Conservation (phyloP, 2,329 filamentous ascomycete genomes). For the Thelonectria olida region DNA sequence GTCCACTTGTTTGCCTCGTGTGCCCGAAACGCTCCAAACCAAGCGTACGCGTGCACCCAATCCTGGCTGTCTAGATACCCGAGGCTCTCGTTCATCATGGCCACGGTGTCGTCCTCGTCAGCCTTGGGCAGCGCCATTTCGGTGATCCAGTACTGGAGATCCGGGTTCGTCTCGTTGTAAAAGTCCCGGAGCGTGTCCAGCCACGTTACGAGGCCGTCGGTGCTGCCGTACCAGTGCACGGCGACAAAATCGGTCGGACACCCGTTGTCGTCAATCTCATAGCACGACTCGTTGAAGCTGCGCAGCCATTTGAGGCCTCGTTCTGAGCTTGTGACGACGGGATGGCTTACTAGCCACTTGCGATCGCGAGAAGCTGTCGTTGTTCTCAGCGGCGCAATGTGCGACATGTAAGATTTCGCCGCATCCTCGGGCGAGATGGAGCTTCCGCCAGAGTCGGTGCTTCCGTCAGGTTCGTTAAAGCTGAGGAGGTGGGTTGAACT, state of each 20-base stretch:
- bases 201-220: conserved; percentile 47
- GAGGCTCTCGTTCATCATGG: conserved; percentile 53
- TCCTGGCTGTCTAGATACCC: conserved; percentile 45
- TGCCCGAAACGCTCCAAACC: conserved; percentile 52
- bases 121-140: conserved; percentile 51
- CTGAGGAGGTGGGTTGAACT: conserved; percentile 51
- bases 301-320: conserved; percentile 51
- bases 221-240: conserved; percentile 54
- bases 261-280: conserved; percentile 47
- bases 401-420: conserved; percentile 47
- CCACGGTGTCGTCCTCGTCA: conserved; percentile 44
- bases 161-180: conserved; percentile 42
- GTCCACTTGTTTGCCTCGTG: conserved; percentile 52
- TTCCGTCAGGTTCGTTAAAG: conserved; percentile 55
- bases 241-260: conserved; percentile 53
- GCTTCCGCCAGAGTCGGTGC: conserved; percentile 50
- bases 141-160: conserved; percentile 48
- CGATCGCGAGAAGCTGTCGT: conserved; percentile 27
- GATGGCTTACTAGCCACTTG: conserved; percentile 52
- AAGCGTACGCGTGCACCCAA: conserved; percentile 50
- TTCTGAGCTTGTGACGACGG: conserved; percentile 51
- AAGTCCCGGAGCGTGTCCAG: conserved; percentile 46
- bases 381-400: conserved; percentile 48
- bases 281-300: conserved; percentile 52
- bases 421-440: conserved; percentile 50